A percentile compares a stretch with the other conserved stretches of the same genome.
Conservation (phyloP, 352 stramenopile genomes). For the Thalassiosira hispida region DNA sequence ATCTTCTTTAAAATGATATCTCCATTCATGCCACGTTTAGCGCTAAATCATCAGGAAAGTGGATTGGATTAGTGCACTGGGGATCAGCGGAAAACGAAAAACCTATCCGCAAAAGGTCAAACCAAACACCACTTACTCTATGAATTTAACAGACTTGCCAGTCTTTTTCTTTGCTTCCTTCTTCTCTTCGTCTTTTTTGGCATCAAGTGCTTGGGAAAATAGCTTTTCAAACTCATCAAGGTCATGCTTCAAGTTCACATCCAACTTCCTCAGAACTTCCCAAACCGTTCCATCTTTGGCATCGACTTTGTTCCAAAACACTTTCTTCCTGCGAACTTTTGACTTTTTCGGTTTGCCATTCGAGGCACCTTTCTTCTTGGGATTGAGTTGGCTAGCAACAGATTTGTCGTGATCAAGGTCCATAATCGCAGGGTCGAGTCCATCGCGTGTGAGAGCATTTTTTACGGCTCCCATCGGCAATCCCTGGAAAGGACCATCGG, state of each 20-base stretch:
- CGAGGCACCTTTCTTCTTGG: conserved; percentile 40
- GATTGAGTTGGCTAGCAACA: conserved; percentile 48
- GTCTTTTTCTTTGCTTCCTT: conserved; percentile 31
- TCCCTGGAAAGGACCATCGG: conserved; percentile 24
- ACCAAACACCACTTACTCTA: conserved; percentile 77
- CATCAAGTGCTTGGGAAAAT: conserved; percentile 71
- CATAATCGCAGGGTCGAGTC: conserved; percentile 78
- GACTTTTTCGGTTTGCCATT: conserved; percentile 46
- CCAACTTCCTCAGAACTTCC: conserved; percentile 71
- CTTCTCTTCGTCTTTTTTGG: conserved; percentile 53
- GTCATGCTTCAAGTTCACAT: conserved; percentile 70
- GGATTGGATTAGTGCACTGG: not conserved
- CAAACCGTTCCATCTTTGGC: conserved; percentile 86
- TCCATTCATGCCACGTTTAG: conserved; percentile 95
- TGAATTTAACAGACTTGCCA: conserved; percentile 77
- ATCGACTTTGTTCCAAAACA: conserved; percentile 81
- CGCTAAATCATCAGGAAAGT: conserved; percentile 9
- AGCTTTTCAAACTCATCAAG: conserved; percentile 76
- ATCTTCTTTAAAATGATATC: conserved; percentile 93
- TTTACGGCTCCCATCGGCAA: conserved; percentile 90
- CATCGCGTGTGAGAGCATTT: conserved; percentile 89
- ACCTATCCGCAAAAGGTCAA: not conserved
- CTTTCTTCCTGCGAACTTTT: conserved; percentile 73
- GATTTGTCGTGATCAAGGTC: conserved; percentile 75
- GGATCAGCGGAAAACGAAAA: not conserved